Conservation (phyloP, 2,329 filamentous ascomycete species). For the Purpureocillium takamizusanense region DNA sequence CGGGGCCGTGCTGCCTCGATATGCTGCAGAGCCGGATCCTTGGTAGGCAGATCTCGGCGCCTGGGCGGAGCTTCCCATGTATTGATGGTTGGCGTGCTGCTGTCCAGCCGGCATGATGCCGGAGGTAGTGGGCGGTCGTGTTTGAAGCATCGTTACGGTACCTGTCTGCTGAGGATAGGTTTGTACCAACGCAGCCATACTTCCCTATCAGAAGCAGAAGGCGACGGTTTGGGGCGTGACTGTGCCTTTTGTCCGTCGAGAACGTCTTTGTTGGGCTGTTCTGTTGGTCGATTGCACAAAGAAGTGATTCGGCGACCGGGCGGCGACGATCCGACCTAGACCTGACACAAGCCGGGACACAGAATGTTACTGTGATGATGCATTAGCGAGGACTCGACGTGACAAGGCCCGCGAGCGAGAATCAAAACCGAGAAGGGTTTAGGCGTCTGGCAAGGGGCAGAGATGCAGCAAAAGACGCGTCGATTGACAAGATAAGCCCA, state of each 20-base stretch:
- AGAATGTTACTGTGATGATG: background rate
- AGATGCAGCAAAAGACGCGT: background rate
- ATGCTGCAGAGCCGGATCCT: conserved; percentile 31
- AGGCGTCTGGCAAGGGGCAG: background rate
- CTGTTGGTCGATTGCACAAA: background rate
- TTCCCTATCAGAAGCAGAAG: conserved; percentile 20
- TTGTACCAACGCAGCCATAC: conserved; percentile 80
- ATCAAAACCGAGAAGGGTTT: background rate
- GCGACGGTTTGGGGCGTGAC: background rate
- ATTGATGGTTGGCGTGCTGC: conserved; percentile 41
- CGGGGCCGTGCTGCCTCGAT: conserved; percentile 47
- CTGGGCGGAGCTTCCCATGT: conserved; percentile 27
- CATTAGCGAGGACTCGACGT: background rate
- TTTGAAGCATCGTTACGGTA: conserved; percentile 68
- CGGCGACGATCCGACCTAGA: background rate
- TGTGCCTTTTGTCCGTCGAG: background rate
- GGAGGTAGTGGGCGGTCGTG: conserved; percentile 50
- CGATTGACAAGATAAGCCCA: background rate
- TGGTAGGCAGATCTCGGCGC: conserved; percentile 20
- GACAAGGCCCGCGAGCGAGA: background rate
- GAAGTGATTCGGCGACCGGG: background rate
- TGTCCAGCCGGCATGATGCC: conserved; percentile 41
- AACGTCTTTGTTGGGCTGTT: background rate
- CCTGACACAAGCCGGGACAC: background rate
- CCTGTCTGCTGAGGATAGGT: conserved; percentile 67